Evolutionary conservation across 441 rosid species (phyloP).

Genomic region (Croton setiger): DNA sequence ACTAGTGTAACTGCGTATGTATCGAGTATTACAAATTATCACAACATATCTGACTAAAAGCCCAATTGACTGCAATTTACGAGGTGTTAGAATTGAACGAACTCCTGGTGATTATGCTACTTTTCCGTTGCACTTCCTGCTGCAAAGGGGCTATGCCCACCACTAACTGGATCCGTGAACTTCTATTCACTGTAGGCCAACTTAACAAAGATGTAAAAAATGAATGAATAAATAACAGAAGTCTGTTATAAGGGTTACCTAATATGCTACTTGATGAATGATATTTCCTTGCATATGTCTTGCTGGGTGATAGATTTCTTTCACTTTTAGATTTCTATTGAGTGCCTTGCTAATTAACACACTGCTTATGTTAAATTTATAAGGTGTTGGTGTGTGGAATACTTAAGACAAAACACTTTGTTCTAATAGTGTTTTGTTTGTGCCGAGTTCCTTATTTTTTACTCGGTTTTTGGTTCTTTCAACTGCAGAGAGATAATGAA

Average conservation of each 20-base stretch:
- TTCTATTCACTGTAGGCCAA: no score
- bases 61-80: no score
- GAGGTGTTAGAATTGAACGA: no score
- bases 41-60: no score
- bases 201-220: background rate
- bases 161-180: no score
- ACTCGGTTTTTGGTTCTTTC: slow-evolving; percentile 3
- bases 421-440: background rate
- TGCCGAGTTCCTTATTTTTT: background rate
- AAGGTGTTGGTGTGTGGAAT: background rate
- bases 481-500: slow-evolving; percentile 63
- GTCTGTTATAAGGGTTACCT: background rate
- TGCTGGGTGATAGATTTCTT: background rate
- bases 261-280: background rate
- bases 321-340: background rate
- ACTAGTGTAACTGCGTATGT: no score
- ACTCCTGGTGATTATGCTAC: no score
- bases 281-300: background rate
- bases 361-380: background rate
- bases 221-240: background rate
- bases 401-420: background rate
- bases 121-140: no score
- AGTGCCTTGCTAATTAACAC: background rate
- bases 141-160: no score
- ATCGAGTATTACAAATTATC: no score